Conservation (phyloP, 106 monocot genomes). For the Dendrobium chrysotoxum region DNA sequence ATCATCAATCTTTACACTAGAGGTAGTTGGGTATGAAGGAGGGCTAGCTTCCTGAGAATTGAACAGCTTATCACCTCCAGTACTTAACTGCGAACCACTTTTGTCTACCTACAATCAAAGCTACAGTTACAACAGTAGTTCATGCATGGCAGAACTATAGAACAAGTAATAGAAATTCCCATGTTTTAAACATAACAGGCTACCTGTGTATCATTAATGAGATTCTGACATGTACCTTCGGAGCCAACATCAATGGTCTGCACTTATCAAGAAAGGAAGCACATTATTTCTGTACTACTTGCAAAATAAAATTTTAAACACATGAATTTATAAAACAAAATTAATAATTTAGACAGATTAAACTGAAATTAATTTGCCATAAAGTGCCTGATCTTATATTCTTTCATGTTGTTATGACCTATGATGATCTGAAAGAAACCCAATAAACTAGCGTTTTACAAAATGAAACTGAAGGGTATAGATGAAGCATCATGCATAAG, state of each 20-base stretch:
- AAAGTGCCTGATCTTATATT: neutral
- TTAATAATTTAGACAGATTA: neutral
- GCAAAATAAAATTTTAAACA: neutral
- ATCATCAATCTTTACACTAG: conserved; percentile 14
- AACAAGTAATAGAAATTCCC: conserved; percentile 1
- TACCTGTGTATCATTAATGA: conserved; percentile 11
- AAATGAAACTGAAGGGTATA: neutral
- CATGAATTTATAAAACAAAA: neutral
- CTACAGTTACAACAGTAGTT: neutral
- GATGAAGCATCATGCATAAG: neutral
- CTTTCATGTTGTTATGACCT: neutral
- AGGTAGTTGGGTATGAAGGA: conserved; percentile 2
- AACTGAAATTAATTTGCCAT: neutral
- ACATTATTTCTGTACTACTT: neutral
- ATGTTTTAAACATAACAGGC: neutral
- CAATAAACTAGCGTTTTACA: neutral
- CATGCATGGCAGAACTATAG: neutral
- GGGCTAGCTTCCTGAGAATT: conserved; percentile 6
- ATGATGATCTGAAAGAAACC: neutral
- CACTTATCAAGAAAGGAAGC: neutral
- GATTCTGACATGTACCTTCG: conserved; percentile 2
- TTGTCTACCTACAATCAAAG: conserved; percentile 21
- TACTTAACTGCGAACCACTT: conserved; percentile 4
- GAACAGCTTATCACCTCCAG: conserved; percentile 14
- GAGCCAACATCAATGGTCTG: conserved; percentile 13